phyloP scores from a whole-genome alignment of 164 flowering plant species.

The Euptelea pleiosperma region DNA sequence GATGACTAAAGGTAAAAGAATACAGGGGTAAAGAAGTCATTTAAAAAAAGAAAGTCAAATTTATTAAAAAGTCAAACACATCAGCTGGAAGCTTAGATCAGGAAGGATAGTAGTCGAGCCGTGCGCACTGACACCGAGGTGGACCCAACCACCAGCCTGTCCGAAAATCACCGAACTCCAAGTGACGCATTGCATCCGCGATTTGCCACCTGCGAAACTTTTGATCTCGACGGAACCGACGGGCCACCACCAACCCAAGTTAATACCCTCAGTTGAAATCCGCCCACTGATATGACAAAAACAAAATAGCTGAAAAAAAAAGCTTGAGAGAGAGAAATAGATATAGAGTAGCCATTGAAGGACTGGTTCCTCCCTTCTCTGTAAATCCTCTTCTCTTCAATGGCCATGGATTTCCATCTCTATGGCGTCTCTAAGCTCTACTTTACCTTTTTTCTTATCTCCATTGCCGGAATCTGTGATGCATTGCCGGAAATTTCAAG shows the following conservation, averaged over 20 bases:
- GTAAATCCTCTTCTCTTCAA: neutral
- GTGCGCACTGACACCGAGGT: no score
- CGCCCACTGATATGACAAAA: conserved; percentile 12
- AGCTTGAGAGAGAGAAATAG: neutral
- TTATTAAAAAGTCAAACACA: no score
- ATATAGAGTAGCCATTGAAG: no score
- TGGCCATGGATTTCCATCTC: conserved; percentile 47
- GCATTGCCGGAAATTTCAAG: conserved; percentile 32
- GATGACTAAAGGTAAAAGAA: no score
- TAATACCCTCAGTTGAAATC: conserved; percentile 20
- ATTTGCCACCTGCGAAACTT: conserved; percentile 13
- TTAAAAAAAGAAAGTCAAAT: no score
- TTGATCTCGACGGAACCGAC: conserved; percentile 9
- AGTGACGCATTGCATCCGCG: neutral
- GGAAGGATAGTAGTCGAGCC: no score
- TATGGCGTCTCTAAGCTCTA: conserved; percentile 29
- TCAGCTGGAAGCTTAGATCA: no score
- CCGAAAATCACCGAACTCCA: neutral
- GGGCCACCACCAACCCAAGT: conserved; percentile 14
- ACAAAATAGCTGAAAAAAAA: conserved; percentile 1
- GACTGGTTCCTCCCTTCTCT: no score
- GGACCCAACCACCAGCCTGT: conserved; percentile 8
- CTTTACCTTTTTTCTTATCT: conserved; percentile 12
- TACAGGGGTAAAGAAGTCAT: no score
- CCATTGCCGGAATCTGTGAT: conserved; percentile 8